phyloP scores from a whole-genome alignment of 78 protist species.

The Acrasis kona region DNA sequence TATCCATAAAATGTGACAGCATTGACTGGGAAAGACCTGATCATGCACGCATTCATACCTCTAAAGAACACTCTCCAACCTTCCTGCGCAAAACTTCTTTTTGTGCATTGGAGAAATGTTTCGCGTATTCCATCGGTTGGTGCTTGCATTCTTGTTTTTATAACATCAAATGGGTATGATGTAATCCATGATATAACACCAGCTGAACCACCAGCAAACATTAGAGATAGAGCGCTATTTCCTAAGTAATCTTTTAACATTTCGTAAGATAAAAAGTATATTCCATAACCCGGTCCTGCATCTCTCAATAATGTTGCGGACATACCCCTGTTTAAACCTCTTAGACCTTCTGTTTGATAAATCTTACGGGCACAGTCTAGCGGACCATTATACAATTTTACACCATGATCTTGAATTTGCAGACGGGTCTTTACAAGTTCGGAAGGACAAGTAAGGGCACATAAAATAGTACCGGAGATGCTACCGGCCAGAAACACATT shows the following conservation, averaged over 20 bases:
- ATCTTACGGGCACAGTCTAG: constrained; percentile 20
- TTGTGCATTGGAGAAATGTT: too few relatives aligned
- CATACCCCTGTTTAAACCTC: constrained; percentile 32
- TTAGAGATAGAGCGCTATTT: background rate
- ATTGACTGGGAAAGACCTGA: constrained; percentile 47
- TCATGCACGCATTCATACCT: constrained; percentile 27
- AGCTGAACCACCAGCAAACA: constrained; percentile 45
- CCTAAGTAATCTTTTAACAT: constrained; percentile 25
- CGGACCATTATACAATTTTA: constrained; percentile 22
- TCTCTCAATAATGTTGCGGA: constrained; percentile 43
- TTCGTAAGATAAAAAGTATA: constrained; percentile 61
- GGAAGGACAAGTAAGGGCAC: constrained; percentile 45
- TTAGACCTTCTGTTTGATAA: constrained; percentile 40
- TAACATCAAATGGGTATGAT: constrained; percentile 25
- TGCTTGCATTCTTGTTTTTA: constrained; percentile 32
- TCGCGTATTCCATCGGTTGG: too few relatives aligned
- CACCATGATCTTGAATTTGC: constrained; percentile 20
- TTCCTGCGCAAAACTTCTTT: too few relatives aligned
- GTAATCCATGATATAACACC: constrained; percentile 54
- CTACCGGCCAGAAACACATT: constrained; percentile 44
- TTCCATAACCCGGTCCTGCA: constrained; percentile 19
- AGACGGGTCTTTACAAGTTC: constrained; percentile 56
- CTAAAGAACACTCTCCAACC: background rate
- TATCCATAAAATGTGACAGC: constrained; percentile 60
- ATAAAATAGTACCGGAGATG: constrained; percentile 41